phyloP scores from a whole-genome alignment of 1,139 yeast genomes.

The Zygotorulaspora mrakii region DNA sequence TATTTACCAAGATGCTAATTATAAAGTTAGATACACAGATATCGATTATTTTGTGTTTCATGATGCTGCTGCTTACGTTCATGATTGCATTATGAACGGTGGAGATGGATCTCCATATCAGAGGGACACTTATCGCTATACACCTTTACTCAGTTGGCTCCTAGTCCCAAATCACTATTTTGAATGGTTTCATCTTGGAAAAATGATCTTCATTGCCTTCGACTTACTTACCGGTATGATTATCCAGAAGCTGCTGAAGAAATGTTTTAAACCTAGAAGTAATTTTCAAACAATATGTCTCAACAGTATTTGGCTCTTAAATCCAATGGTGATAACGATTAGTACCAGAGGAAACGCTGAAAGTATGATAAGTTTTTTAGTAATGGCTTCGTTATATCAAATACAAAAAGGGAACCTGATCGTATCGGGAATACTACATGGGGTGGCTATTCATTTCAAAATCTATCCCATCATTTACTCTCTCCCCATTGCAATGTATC shows the following conservation, averaged over 20 bases:
- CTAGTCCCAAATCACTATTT: conserved; percentile 56
- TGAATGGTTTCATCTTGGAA: conserved; percentile 62
- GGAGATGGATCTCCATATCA: conserved; percentile 58
- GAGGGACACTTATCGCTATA: conserved; percentile 87
- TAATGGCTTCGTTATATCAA: conserved; percentile 56
- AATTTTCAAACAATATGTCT: conserved; percentile 39
- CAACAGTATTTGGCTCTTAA: conserved; percentile 73
- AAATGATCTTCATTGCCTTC: conserved; percentile 66
- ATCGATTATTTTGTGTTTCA: conserved; percentile 90
- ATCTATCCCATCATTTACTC: conserved; percentile 84
- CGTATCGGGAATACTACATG: conserved; percentile 64
- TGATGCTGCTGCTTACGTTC: conserved; percentile 80
- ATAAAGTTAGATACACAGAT: conserved; percentile 85
- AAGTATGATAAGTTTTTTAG: conserved; percentile 75
- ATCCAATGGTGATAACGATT: conserved; percentile 93
- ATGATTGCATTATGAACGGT: conserved; percentile 39
- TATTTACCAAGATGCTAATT: conserved; percentile 73
- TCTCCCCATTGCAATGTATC: conserved; percentile 44
- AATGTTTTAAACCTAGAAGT: conserved; percentile 35
- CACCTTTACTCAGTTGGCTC: conserved; percentile 85
- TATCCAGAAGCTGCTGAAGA: conserved; percentile 46
- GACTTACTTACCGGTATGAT: conserved; percentile 79
- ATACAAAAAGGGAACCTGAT: conserved; percentile 39
- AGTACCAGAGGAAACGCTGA: conserved; percentile 94
- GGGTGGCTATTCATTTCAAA: conserved; percentile 83